Base-by-base conservation (phyloP, 257 asterid genomes). In the Fraxinus cuspidata region DNA sequence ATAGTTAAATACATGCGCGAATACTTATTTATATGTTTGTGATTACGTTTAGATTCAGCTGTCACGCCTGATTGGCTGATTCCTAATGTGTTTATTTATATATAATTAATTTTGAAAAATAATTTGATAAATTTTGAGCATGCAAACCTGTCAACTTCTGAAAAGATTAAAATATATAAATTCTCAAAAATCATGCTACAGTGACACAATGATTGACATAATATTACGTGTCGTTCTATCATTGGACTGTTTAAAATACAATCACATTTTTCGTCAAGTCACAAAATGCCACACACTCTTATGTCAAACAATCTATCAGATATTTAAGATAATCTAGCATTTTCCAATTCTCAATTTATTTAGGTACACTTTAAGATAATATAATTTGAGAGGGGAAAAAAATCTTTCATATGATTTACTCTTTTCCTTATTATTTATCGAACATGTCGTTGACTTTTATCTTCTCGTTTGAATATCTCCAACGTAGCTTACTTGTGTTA, bases 111-210 rank as follows among this genome's bases (percentile, higher is more conserved):
- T 78, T 74, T 72, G 73, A 42, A 70, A 82, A 82, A 79, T 82
- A 82, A 86, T 88, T 51, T 84, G 92, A 88, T 91, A 83, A 84
- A 83, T 74, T 86, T 86, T 76, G 85, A 89, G 90, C 96, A 91
- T 73, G 84, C 87, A 74, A 86, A 74, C 86, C 47, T 78, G 82
- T 82, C 79, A 79, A 74, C 78, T 80, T 63, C 64, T 70, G 64
- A 71, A 84, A 37, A 38, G 82, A 75, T 74, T 18, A 9, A 19
- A 51, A 15, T 18, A 51, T 15, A 51, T 18, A 5, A 51, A 18
- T 51, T 51, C 10, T 51, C 23, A 38, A 38, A 0, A 29, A 32
- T 32, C 35, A 0, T 32, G 35, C 6, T 32, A 32, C 6, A 32
- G 35, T 4, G 35, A 32, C 35, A 31, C 34, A 31, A 31, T 31